Conservation (phyloP, 2,329 filamentous ascomycete species). For the Clathrospora elynae region DNA sequence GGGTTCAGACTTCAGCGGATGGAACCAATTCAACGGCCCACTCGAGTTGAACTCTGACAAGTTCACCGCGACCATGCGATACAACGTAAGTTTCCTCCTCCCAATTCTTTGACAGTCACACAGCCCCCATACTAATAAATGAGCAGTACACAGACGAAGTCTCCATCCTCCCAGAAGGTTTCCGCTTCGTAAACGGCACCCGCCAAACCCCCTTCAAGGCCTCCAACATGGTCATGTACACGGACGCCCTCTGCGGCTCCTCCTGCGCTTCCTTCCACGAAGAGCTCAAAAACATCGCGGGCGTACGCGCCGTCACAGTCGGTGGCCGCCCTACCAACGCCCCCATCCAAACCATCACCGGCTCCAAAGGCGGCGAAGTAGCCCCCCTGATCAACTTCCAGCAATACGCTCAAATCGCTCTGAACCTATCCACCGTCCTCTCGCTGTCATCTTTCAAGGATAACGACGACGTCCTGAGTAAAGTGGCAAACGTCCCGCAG, state of each 20-base stretch:
- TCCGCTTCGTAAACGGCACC: slow-evolving; percentile 26
- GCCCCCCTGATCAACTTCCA: slow-evolving; percentile 26
- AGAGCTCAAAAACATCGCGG: slow-evolving; percentile 56
- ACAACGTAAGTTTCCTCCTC: slow-evolving; percentile 28
- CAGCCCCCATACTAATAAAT: slow-evolving; percentile 19
- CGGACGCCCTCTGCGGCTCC: slow-evolving; percentile 63
- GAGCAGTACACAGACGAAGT: slow-evolving; percentile 27
- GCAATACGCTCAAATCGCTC: slow-evolving; percentile 17
- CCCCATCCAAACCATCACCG: slow-evolving; percentile 66
- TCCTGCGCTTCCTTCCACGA: slow-evolving; percentile 63
- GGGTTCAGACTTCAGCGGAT: slow-evolving; percentile 47
- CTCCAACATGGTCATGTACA: slow-evolving; percentile 51
- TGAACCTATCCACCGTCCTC: slow-evolving; percentile 21
- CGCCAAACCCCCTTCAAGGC: slow-evolving; percentile 44
- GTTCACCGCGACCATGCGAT: slow-evolving; percentile 47
- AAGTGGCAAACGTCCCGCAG: slow-evolving; percentile 23
- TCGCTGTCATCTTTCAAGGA: slow-evolving; percentile 11
- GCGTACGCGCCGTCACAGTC: slow-evolving; percentile 60
- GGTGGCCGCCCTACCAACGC: slow-evolving; percentile 61
- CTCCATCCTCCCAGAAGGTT: slow-evolving; percentile 19
- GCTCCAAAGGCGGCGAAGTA: slow-evolving; percentile 59
- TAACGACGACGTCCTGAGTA: slow-evolving; percentile 13
- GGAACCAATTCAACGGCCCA: slow-evolving; percentile 53
- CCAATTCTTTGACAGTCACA: too few species aligned
- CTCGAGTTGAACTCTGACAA: slow-evolving; percentile 40